Base-by-base conservation (phyloP, 2,329 filamentous ascomycete species). In the Cytospora schulzeri region DNA sequence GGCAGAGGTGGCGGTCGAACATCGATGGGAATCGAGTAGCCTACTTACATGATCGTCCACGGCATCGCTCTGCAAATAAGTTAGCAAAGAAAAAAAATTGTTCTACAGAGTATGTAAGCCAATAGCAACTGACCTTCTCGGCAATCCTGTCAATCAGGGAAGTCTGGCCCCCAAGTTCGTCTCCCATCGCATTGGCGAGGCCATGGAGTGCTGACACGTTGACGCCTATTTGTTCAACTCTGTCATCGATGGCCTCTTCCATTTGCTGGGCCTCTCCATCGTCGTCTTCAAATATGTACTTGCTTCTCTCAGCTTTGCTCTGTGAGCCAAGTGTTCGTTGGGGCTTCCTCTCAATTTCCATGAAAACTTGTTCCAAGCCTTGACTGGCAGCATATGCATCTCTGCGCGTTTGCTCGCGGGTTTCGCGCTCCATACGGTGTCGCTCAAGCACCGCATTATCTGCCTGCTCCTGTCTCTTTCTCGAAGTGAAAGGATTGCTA, bases 221-320 rank as follows among this genome's bases (percentile, higher is more conserved):
- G n/a, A n/a, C n/a, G n/a, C n/a, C n/a, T n/a, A n/a, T 62, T 81
- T 77, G 66, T 90, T 86, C 66, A 94, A 89, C 72, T 90, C 88
- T 76, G 11, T 77, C 75, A 7, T 92, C 88, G 79, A 92, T 88
- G 3, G 33, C 8, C 3, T 88, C 84, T 58, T 67, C 65, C 66
- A 78, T 75, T 31, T 77, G 78, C 69, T 80, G 81, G 14, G 73
- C 57, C 65, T 88, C 86, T 66, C 87, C 85, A 65, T 87, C 88
- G 66, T 91, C 89, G n/a, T 87, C 88, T 71, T 93, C 91, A 68
- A 95, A 89, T 69, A 91, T 88, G 71, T 90, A 95, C 74, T 92
- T 93, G 17, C 83, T 83, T 57, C 86, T 80, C 71, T 91, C 88
- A 2, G 84, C 84, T 57, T 88, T 78, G 69, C 74, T 78, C 4